Evolutionary conservation across 306 rosid species (phyloP).

Genomic region (Ammopiptanthus mongolicus): DNA sequence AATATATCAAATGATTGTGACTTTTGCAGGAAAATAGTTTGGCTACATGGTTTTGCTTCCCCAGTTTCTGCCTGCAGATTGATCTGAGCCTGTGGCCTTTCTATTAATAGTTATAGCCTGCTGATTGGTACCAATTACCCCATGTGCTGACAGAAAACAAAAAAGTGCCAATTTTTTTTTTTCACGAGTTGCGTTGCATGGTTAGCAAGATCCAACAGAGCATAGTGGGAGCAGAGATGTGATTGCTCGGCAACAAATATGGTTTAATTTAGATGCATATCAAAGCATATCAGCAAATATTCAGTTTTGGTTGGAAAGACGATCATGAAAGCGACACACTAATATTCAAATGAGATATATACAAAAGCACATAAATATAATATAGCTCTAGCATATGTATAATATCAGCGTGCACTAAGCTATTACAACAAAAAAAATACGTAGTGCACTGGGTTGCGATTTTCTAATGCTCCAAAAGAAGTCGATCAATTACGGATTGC

Average conservation of each 20-base stretch:
- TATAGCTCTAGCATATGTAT: background rate
- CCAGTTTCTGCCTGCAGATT: background rate
- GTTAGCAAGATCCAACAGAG: conserved; percentile 1
- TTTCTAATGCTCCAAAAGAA: background rate
- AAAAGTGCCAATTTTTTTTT: background rate
- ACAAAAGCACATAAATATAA: background rate
- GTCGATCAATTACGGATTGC: background rate
- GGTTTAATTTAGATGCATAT: background rate
- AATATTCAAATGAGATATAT: background rate
- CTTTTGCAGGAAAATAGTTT: conserved; percentile 2
- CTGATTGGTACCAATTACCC: background rate
- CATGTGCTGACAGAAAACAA: no score
- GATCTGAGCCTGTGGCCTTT: background rate
- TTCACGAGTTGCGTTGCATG: background rate
- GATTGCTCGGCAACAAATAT: conserved; percentile 17
- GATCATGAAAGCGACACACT: conserved; percentile 17
- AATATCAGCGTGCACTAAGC: background rate
- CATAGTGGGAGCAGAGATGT: conserved; percentile 26
- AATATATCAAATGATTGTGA: conserved; percentile 13
- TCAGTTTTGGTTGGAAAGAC: conserved; percentile 19
- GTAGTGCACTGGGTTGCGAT: background rate
- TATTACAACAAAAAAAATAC: background rate
- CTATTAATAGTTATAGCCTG: background rate
- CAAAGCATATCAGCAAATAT: conserved; percentile 23
- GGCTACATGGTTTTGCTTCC: conserved; percentile 12